These are phyloP conservation scores for Candida hispaniensis DNA, from an alignment of 805 yeast species.

Conservation along the genomic window DNA sequence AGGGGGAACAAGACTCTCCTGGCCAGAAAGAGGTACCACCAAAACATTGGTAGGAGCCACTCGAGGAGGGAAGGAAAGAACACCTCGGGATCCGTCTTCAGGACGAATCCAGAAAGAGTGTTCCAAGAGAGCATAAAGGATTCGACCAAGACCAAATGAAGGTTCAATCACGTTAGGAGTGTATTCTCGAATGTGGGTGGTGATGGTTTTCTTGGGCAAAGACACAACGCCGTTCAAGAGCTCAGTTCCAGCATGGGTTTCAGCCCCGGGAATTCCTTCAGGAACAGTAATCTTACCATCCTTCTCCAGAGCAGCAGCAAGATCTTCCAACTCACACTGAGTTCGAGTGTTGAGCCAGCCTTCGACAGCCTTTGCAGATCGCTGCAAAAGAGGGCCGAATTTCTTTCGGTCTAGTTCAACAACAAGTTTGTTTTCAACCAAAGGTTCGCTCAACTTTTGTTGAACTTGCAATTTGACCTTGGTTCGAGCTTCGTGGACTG, in stretches of 20 bases:
- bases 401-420: slow-evolving; percentile 85
- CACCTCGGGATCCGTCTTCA: slow-evolving; percentile 65
- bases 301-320: slow-evolving; percentile 53
- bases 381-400: slow-evolving; percentile 96
- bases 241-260: slow-evolving; percentile 40
- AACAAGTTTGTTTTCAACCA: slow-evolving; percentile 71
- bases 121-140: slow-evolving; percentile 84
- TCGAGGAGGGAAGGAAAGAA: slow-evolving; percentile 82
- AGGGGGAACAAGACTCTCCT: slow-evolving; percentile 67
- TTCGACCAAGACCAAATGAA: slow-evolving; percentile 98
- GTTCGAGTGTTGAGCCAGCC: slow-evolving; percentile 63
- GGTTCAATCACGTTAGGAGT: slow-evolving; percentile 98
- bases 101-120: slow-evolving; percentile 94
- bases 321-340: slow-evolving; percentile 73
- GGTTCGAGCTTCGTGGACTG: slow-evolving; percentile 91
- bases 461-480: slow-evolving; percentile 92
- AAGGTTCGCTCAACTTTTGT: slow-evolving; percentile 76
- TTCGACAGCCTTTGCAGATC: slow-evolving; percentile 90
- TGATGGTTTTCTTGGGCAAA: slow-evolving; percentile 67
- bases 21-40: slow-evolving; percentile 84
- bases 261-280: slow-evolving; percentile 52
- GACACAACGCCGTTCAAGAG: slow-evolving; percentile 60
- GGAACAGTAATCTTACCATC: slow-evolving; percentile 55
- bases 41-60: slow-evolving; percentile 98
- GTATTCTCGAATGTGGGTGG: slow-evolving; percentile 88